Evolutionary conservation across 1,284 basidiomycete species (phyloP), one percentile per base, ranked within the genome.

Genomic region (Leccinum huronense): DNA sequence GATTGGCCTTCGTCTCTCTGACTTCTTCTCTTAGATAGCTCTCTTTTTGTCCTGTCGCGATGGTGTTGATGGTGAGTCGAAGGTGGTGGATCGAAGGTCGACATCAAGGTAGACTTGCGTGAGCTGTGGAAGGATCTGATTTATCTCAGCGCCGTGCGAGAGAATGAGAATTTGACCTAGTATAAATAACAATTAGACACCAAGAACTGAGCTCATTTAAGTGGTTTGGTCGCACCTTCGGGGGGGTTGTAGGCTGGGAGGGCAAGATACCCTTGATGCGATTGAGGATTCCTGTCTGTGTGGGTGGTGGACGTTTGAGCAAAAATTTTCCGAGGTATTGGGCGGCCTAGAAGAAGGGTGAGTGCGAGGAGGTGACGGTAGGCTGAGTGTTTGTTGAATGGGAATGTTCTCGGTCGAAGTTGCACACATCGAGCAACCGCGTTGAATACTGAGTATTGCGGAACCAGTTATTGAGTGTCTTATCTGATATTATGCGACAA

Each of bases 191-290:
- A 27, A 27, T 27, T 27, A 27, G 23, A 27, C 23, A 27, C 23
- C 23, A 27, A 27, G 73, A 94, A 95, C 69, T 95, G 91, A 0
- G 92, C 93, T 60, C 91, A 81, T 73, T 91, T 94, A 65, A 95
- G 82, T 6, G 91, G 85, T 69, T 80, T 83, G 36, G 64, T 64
- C 60, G 79, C 70, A 71, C 80, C 80, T 38, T 78, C 79, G n/a
- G 73, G 30, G 53, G 2, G 62, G 60, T 6, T 68, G 8, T 54
- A 13, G 75, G 67, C 48, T 76, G 75, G 0, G 70, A 70, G 4
- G 75, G 75, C 13, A 75, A 48, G 67, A 77, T 74, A 3, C 72
- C 73, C 55, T 86, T 87, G 72, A 90, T 82, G 64, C 88, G 85
- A n/a, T 86, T 87, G 73, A 93, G 85, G 65, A 93, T 83, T 11